phyloP scores from a whole-genome alignment of 345 rosid genomes.

The Populus nigra region DNA sequence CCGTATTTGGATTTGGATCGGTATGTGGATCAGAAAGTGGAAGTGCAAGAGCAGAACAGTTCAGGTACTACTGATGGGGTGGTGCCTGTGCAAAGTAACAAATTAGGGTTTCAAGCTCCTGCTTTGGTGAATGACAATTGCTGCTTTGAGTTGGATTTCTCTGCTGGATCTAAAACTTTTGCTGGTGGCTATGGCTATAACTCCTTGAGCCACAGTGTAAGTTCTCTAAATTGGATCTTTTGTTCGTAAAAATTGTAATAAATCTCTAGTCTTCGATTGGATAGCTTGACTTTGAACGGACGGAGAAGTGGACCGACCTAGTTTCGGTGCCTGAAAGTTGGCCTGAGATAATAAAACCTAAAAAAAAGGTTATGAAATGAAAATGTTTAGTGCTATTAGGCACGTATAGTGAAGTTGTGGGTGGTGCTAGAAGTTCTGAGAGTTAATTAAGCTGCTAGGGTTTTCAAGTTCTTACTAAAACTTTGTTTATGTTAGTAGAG shows the following conservation, averaged over 20 bases:
- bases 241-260: neutral
- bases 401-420: too few species aligned
- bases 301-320: too few species aligned
- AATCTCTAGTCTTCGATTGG: neutral
- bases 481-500: too few species aligned
- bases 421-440: too few species aligned
- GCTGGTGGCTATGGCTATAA: constrained; percentile 40
- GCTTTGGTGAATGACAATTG: constrained; percentile 40
- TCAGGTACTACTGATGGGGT: constrained; percentile 76
- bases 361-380: too few species aligned
- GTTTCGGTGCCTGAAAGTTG: too few species aligned
- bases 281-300: too few species aligned
- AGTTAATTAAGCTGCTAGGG: too few species aligned
- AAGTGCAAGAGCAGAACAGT: constrained; percentile 65
- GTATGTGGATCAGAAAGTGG: constrained; percentile 59
- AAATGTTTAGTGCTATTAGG: too few species aligned
- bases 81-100: constrained; percentile 62
- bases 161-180: constrained; percentile 42
- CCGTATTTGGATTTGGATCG: constrained; percentile 73
- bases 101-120: constrained; percentile 26
- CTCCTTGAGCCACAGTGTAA: constrained; percentile 71
- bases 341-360: too few species aligned
- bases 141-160: constrained; percentile 59
- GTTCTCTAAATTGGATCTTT: constrained; percentile 1
- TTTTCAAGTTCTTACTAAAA: too few species aligned